Evolutionary conservation across 208 protist species (phyloP).

Genomic region (Vickermania spadyakhi): DNA sequence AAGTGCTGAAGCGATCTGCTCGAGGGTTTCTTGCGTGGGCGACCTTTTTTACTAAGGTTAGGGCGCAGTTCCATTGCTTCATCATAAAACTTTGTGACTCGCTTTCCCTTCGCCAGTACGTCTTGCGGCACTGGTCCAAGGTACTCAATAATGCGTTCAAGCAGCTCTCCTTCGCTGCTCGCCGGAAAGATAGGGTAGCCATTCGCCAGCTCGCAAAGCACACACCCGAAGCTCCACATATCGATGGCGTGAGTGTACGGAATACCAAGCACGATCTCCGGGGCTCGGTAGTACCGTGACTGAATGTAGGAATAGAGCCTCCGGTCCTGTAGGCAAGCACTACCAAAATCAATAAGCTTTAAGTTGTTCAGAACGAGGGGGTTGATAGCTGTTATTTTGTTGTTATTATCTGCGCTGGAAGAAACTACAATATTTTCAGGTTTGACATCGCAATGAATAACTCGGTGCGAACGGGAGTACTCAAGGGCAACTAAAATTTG

Average conservation of each 20-base stretch:
- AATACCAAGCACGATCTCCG: conserved; percentile 85
- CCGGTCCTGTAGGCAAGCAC: conserved; percentile 90
- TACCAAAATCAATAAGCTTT: conserved; percentile 98
- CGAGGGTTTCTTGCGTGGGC: conserved; percentile 11
- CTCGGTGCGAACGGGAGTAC: conserved; percentile 46
- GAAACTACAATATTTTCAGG: conserved; percentile 94
- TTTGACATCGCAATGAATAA: conserved; percentile 96
- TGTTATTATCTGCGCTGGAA: conserved; percentile 8
- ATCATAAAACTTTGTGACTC: conserved; percentile 42
- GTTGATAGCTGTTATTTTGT: conserved; percentile 3
- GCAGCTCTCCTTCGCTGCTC: conserved; percentile 65
- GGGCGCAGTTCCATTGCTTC: conserved; percentile 7
- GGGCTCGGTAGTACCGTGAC: conserved; percentile 90
- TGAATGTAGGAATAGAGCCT: conserved; percentile 93
- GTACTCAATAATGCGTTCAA: conserved; percentile 78
- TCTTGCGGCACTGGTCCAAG: conserved; percentile 60
- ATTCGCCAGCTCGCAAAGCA: conserved; percentile 89
- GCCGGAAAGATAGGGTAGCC: conserved; percentile 90
- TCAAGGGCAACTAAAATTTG: conserved; percentile 59
- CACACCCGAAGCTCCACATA: conserved; percentile 92
- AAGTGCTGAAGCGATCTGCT: conserved; percentile 28
- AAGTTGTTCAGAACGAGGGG: conserved; percentile 51
- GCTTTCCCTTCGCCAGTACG: conserved; percentile 35
- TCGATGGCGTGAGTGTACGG: conserved; percentile 83
- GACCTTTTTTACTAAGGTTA: conserved; percentile 19